Evolutionary conservation across 176 grass and related monocot genomes (phyloP).

Genomic region (Ensete ventricosum): DNA sequence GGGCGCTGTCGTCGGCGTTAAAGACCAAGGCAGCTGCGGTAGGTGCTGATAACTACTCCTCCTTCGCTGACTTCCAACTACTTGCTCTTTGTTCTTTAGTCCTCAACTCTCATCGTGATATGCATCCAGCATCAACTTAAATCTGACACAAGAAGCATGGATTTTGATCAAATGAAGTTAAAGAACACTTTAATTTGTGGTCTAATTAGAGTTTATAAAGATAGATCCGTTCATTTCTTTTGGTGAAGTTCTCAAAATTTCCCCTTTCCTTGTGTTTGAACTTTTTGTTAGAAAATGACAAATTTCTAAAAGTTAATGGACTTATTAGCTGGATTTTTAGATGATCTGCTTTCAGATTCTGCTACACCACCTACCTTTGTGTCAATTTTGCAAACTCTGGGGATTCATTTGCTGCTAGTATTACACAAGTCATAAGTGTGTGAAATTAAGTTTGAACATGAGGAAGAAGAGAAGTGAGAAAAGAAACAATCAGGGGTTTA

Average conservation of each 20-base stretch:
- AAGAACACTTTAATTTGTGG: too few relatives aligned
- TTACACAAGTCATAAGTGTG: not conserved
- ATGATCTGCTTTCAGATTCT: not conserved
- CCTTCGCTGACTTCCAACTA: not conserved
- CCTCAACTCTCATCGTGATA: too few relatives aligned
- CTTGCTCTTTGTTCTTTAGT: too few relatives aligned
- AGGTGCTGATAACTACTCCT: not conserved
- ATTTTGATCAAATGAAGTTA: too few relatives aligned
- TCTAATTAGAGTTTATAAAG: too few relatives aligned
- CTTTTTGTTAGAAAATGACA: not conserved
- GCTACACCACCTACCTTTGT: not conserved
- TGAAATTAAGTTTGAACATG: too few relatives aligned
- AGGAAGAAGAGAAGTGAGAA: not conserved
- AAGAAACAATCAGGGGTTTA: not conserved
- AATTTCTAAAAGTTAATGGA: too few relatives aligned
- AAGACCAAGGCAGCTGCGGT: constrained; percentile 22
- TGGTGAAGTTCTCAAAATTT: not conserved
- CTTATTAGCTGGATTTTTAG: not conserved
- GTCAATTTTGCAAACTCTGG: not conserved
- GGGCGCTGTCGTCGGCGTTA: constrained; percentile 15
- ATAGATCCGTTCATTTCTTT: not conserved
- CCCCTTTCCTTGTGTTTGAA: too few relatives aligned
- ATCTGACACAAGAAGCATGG: too few relatives aligned
- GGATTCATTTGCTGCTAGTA: not conserved
- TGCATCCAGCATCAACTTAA: too few relatives aligned